Conservation (phyloP, 164 flowering plant species). For the Vitis amurensis region DNA sequence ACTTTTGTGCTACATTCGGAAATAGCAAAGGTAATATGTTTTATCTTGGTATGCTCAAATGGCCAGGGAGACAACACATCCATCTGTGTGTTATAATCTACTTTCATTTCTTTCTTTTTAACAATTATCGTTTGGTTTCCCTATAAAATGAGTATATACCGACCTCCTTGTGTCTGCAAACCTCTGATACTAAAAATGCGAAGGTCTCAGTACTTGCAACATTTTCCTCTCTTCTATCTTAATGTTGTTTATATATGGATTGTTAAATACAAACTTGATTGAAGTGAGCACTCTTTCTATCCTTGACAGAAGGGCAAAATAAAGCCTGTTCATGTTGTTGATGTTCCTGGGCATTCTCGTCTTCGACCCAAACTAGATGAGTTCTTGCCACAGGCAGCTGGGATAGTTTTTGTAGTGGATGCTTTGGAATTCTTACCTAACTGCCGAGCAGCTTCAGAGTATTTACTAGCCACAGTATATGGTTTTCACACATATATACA, state of each 20-base stretch:
- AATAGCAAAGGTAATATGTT: constrained; percentile 52
- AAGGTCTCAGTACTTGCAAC: background rate
- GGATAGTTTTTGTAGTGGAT: constrained; percentile 86
- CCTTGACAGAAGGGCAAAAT: constrained; percentile 36
- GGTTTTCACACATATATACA: background rate
- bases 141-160: background rate
- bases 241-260: background rate
- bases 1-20: constrained; percentile 81
- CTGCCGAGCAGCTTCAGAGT: constrained; percentile 90
- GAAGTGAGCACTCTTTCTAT: background rate
- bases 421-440: constrained; percentile 87
- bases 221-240: background rate
- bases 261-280: background rate
- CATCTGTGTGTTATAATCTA: too few relatives aligned
- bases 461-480: constrained; percentile 11
- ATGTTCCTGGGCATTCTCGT: constrained; percentile 96
- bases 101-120: too few relatives aligned
- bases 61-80: background rate
- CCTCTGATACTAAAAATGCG: background rate
- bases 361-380: constrained; percentile 91
- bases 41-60: background rate
- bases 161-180: background rate
- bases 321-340: constrained; percentile 76
- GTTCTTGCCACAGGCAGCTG: constrained; percentile 80
- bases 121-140: background rate